Conservation (phyloP, 2,329 filamentous ascomycete genomes). For the Fusarium sp. region DNA sequence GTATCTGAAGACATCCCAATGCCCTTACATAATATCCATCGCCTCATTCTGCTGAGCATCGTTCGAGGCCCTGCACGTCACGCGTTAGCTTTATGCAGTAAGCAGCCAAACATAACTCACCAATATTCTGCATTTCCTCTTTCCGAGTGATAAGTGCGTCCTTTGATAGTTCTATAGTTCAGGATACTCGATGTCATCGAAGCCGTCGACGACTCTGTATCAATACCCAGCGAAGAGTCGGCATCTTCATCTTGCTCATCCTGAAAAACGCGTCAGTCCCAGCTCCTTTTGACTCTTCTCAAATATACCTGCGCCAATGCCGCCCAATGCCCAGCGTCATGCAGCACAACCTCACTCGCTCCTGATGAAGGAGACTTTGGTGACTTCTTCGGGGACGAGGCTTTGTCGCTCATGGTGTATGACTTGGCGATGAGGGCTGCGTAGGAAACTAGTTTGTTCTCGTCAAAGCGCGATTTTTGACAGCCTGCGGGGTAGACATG, state of each 20-base stretch:
- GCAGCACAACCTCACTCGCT: neutral
- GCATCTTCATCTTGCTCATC: neutral
- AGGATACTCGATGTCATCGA: neutral
- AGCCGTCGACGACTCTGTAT: neutral
- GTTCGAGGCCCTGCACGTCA: neutral
- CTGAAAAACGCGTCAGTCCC: neutral
- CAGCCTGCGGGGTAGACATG: neutral
- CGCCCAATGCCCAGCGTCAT: conserved; percentile 9
- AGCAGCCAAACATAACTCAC: neutral
- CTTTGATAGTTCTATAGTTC: neutral
- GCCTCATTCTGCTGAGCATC: conserved; percentile 5
- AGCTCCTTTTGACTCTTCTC: neutral
- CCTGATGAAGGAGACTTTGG: neutral
- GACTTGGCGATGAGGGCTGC: neutral
- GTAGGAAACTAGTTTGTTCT: neutral
- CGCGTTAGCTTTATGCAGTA: neutral
- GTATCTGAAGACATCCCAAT: fast-evolving
- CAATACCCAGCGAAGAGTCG: neutral
- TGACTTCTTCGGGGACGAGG: neutral
- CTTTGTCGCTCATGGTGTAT: neutral
- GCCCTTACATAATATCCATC: conserved; percentile 4
- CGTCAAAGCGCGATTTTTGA: neutral
- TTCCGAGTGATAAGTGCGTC: neutral
- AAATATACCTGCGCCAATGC: neutral
- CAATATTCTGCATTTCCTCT: conserved; percentile 1